A percentile compares a stretch with the other conserved stretches of the same genome.
phyloP scores from a whole-genome alignment of 2,329 filamentous ascomycete genomes.

The Alternaria metachromatica region DNA sequence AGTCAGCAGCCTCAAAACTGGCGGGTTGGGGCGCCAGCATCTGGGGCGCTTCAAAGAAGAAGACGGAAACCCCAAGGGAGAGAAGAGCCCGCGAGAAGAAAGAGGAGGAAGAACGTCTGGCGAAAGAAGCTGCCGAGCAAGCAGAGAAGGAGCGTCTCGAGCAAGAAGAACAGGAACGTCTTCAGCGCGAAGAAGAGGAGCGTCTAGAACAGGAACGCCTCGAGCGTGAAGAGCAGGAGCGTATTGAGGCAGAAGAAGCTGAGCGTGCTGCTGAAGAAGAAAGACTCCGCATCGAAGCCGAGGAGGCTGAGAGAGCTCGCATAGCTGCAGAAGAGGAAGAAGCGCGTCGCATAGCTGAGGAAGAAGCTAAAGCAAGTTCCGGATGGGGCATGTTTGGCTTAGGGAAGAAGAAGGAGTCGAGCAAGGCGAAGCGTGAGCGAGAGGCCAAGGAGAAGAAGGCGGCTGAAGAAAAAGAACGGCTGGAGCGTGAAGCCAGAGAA shows the following conservation, averaged over 20 bases:
- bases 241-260: conserved; percentile 47
- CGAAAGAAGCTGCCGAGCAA: conserved; percentile 13
- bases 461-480: conserved; percentile 39
- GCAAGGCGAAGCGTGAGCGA: conserved; percentile 39
- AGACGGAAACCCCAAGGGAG: conserved; percentile 39
- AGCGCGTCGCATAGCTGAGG: conserved; percentile 22
- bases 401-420: conserved; percentile 45
- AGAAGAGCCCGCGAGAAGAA: conserved; percentile 44
- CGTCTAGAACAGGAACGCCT: conserved; percentile 30
- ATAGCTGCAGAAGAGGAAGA: conserved; percentile 18
- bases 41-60: conserved; percentile 48
- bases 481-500: conserved; percentile 35
- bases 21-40: conserved; percentile 35
- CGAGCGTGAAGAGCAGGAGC: conserved; percentile 41
- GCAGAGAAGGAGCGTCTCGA: conserved; percentile 36
- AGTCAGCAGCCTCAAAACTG: conserved; percentile 37
- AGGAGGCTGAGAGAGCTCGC: conserved; percentile 20
- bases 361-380: conserved; percentile 34
- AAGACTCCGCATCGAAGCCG: conserved; percentile 26
- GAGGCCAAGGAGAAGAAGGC: conserved; percentile 36
- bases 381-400: conserved; percentile 25
- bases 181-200: conserved; percentile 48
- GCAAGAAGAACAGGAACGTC: conserved; percentile 33
- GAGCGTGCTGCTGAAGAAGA: conserved; percentile 40
- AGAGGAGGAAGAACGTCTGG: conserved; percentile 39